Evolutionary conservation across 768 basidiomycete species (phyloP), one percentile per base, ranked within the genome.

Genomic region (Xerocomellus amylosporus): DNA sequence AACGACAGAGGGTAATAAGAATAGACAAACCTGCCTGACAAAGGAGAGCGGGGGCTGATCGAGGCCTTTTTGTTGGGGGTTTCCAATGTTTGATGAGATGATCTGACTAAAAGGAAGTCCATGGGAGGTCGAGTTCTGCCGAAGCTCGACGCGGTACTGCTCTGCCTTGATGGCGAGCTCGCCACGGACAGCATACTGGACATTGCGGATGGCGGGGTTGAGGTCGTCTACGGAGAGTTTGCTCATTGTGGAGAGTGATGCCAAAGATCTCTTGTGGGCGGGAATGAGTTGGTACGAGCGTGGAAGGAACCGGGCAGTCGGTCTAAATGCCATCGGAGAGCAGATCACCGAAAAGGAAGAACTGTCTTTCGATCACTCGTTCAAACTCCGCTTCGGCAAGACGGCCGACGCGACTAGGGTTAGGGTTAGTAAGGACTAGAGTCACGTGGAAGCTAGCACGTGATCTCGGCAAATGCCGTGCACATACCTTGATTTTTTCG

Each of bases 91-190:
- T 57, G 93, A 92, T 28, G 85, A 88, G 70, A 97, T 96, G 72
- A 98, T 79, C 62, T 84, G 82, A 69, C 85, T 81, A 73, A 98
- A 99, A 15, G 93, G 93, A 15, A 98, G 79, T 19, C 75, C 76
- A 59, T 81, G 74, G 53, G 76, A 14, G 3, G 31, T 38, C 15
- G 64, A 67, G 22, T 75, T 73, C 52, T 78, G 72, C 71, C 84
- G 81, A 66, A 98, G 82, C 62, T 78, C 72, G 47, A 86, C 86
- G 51, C 88, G 81, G 61, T 90, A 85, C 49, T 83, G 75, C 72
- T 98, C 94, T 0, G 96, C 93, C 70, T 89, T 91, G 76, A 98
- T 90, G 4, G 96, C 93, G 59, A 98, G 85, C 74, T 96, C 95
- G 46, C 97, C 96, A 51, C 96, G 90, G 28, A 99, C 96, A 52